Evolutionary conservation across 108 stramenopile species (phyloP), one percentile per base, ranked within the genome.

Genomic region (Nannochloropsis oceanica): DNA sequence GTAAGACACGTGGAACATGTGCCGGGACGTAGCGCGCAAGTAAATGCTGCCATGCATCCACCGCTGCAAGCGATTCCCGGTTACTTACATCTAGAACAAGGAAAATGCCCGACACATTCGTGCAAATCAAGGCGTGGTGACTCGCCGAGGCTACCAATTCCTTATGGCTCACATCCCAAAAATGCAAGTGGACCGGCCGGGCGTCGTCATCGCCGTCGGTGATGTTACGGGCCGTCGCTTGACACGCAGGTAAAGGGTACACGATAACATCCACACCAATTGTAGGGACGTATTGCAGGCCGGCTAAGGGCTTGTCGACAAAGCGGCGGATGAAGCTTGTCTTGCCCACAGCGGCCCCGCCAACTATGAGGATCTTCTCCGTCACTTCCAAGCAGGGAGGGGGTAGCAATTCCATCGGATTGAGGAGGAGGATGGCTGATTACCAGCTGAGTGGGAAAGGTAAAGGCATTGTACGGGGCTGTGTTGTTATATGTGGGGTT

Each of bases 111-210:
- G 84, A 81, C 8, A 84, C 87, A 18, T 80, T 81, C 13, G 44
- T 44, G 46, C 81, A 83, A 27, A 88, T 82, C 14, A 88, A 50
- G 24, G 81, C 87, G 84, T 88, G 87, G 84, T 88, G 87, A 26
- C 87, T 84, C 25, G 87, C 84, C 44, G 81, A 44, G 18, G 87
- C 84, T 3, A 18, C 73, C 26, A 88, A 84, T 84, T 84, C 80
- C 42, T 83, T 81, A 22, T 84, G 84, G 8, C 84, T 84, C 26
- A 88, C 87, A 25, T 88, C 87, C 87, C 87, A 88, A 13, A 88
- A 50, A 42, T 88, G 84, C 18, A 88, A 44, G 79, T 81, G 80
- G 18, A 88, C 81, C 26, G 83, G 83, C 0, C 87, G 87, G n/a
- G 83, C 83, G 83, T 87, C 44, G 79, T 42, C 13, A 7, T 73